phyloP scores from a whole-genome alignment of 208 protist species.

The Angomonas ambiguus region DNA sequence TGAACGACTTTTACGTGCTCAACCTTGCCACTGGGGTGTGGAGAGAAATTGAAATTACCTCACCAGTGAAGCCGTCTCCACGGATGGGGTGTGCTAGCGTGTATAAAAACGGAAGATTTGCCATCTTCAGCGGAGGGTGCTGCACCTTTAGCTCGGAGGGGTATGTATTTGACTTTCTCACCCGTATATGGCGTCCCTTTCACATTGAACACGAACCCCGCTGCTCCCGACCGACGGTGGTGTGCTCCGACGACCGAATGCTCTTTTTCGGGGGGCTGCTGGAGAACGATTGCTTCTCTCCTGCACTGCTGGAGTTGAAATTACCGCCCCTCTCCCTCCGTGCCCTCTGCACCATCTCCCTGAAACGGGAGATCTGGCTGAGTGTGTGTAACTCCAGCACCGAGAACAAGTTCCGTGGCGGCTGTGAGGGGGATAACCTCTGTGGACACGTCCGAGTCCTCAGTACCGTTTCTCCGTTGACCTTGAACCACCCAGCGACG shows the following conservation, averaged over 20 bases:
- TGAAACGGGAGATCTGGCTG: background rate
- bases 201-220: constrained; percentile 22
- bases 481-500: background rate
- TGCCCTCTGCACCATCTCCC: background rate
- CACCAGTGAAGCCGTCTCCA: constrained; percentile 24
- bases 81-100: constrained; percentile 39
- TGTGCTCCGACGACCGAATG: constrained; percentile 25
- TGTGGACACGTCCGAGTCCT: background rate
- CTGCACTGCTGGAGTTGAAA: constrained; percentile 28
- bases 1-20: constrained; percentile 46
- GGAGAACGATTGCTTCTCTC: constrained; percentile 13
- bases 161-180: constrained; percentile 34
- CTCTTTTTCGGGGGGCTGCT: constrained; percentile 48
- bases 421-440: background rate
- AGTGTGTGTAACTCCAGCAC: background rate
- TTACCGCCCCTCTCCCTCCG: constrained; percentile 25
- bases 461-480: background rate
- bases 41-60: constrained; percentile 17
- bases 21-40: constrained; percentile 44
- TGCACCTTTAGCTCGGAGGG: constrained; percentile 19
- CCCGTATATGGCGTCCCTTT: constrained; percentile 24
- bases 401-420: background rate
- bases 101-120: constrained; percentile 35
- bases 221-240: constrained; percentile 45
- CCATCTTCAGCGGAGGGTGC: constrained; percentile 37